A percentile compares a stretch with the other conserved stretches of the same genome.
These are phyloP conservation scores for Acanthamoeba royreba DNA, from an alignment of 208 protist genomes.

Conservation along the genomic window DNA sequence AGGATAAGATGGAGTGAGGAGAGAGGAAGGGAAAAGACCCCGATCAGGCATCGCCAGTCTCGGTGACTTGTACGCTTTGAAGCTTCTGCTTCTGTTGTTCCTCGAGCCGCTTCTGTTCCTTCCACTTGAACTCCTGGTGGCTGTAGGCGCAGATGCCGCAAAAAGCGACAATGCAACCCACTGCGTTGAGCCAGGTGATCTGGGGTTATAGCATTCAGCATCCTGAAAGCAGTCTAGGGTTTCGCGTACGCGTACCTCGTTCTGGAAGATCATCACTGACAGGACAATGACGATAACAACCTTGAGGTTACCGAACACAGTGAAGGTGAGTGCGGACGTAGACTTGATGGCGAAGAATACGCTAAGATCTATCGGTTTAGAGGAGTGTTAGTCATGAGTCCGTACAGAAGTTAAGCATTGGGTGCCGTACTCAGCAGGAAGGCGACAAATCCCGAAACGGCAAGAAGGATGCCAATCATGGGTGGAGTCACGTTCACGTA, in stretches of 20 bases:
- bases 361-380: constrained; percentile 33
- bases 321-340: constrained; percentile 56
- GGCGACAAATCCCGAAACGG: background rate
- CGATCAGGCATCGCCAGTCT: too few relatives aligned
- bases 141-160: background rate
- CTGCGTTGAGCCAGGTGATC: background rate
- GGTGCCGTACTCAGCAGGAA: background rate
- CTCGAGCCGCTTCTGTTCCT: background rate
- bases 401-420: too few relatives aligned
- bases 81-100: too few relatives aligned
- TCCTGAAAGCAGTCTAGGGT: too few relatives aligned
- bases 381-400: too few relatives aligned
- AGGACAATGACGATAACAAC: constrained; percentile 46
- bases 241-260: constrained; percentile 49
- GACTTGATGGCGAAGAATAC: constrained; percentile 55
- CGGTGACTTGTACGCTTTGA: too few relatives aligned
- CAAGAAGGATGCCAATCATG: background rate
- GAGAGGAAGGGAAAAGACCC: too few relatives aligned
- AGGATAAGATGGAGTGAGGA: too few relatives aligned
- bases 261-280: constrained; percentile 53
- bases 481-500: background rate
- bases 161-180: background rate
- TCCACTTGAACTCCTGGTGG: background rate
- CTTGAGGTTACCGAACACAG: constrained; percentile 59
- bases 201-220: too few relatives aligned